phyloP scores from a whole-genome alignment of 768 basidiomycete species.

The Trametes meyenii region DNA sequence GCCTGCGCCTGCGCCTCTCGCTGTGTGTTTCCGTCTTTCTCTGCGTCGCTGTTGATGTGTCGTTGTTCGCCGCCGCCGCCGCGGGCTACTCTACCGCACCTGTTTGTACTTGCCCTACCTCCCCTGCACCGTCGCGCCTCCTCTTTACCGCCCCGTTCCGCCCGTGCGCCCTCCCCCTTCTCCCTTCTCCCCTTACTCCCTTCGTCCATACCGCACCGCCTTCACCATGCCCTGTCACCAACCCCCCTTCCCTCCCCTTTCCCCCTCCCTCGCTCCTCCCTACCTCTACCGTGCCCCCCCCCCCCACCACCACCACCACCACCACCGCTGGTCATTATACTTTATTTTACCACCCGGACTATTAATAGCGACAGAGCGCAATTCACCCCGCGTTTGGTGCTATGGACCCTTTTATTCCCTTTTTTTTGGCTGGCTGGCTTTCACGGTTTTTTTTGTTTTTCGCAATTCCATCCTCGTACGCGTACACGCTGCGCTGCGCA shows the following conservation, averaged over 20 bases:
- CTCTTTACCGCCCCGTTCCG: neutral
- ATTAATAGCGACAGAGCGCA: constrained; percentile 21
- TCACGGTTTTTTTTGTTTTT: too few relatives aligned
- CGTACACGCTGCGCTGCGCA: too few relatives aligned
- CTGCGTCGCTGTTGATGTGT: too few relatives aligned
- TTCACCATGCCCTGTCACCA: neutral
- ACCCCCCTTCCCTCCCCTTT: neutral
- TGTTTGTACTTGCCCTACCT: too few relatives aligned
- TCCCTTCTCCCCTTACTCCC: neutral
- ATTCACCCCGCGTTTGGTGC: constrained; percentile 1
- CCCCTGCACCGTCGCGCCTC: too few relatives aligned
- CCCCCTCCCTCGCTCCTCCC: neutral
- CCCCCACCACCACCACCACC: too few relatives aligned
- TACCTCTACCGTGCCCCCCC: neutral
- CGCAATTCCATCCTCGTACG: neutral
- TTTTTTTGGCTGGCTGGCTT: too few relatives aligned
- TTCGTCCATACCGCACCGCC: neutral
- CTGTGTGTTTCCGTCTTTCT: neutral
- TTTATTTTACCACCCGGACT: constrained; percentile 24
- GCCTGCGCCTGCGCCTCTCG: neutral
- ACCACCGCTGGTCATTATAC: constrained; percentile 23
- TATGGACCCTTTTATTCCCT: constrained; percentile 13
- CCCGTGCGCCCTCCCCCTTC: neutral
- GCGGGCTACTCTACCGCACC: too few relatives aligned
- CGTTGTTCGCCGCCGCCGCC: neutral